Evolutionary conservation across 352 stramenopile species (phyloP), one percentile per base, ranked within the genome.

Genomic region (Hyphochytrium catenoides): DNA sequence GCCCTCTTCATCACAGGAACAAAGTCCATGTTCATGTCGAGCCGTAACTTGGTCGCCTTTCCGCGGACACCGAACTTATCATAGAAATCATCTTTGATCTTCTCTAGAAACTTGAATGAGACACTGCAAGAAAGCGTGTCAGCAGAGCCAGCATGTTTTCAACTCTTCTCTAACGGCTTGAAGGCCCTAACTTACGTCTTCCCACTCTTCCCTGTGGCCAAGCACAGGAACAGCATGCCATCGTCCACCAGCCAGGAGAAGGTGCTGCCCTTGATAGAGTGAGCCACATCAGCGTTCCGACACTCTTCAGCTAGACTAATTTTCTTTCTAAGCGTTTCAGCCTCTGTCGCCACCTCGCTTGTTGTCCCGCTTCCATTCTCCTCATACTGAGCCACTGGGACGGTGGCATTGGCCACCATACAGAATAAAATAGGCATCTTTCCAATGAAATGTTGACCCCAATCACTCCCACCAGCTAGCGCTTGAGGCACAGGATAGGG

Each of bases 341-440:
- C n/a, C n/a, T n/a, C n/a, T n/a, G n/a, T n/a, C 20, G 69, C 69
- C 34, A 84, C 74, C 36, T 84, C 67, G 51, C 55, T 73, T 65
- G 82, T 79, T 48, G 71, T 70, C 48, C 76, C 74, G 49, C 77
- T 60, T 30, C 67, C 34, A 14, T 29, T 31, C 3, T 22, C 33
- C 53, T 64, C 76, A 48, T 66, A 62, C 51, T 84, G 67, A 12
- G 66, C 59, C 36, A 84, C 52, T 39, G 69, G 52, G 28, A 64
- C 79, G 59, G 75, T 44, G 36, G 51, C 54, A 48, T 84, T 84
- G 31, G 67, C 69, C 36, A 84, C 57, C 7, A 84, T 56, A 45
- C 67, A 84, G 58, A 82, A 84, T 48, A 64, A 81, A 51, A 84
- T 84, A 38, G 67, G 52, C 69, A 84, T 75, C n/a, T 0, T 11